Base-by-base conservation (phyloP, 768 basidiomycete species). In the Agaricus subrufescens region DNA sequence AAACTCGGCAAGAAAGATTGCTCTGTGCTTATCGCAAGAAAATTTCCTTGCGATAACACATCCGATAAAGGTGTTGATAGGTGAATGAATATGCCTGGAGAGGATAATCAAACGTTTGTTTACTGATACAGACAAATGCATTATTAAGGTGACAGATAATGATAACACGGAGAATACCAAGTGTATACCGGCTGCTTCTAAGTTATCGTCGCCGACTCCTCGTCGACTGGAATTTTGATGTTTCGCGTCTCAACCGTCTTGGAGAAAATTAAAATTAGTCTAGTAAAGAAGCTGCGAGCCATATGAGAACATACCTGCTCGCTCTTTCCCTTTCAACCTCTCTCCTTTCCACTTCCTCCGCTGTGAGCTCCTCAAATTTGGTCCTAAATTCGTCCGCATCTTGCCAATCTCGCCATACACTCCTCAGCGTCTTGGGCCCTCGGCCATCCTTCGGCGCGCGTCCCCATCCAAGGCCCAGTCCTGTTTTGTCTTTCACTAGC, bases 401-500 rank as follows among this genome's bases (percentile, higher is more conserved):
- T 34, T 78, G 80, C 94, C 94, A 98, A 67, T 98, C 96, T 45
- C 94, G 74, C 96, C 96, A 98, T 2, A 95, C 89, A 56, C 94
- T 90, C 69, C 83, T 82, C 47, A 98, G 71, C 30, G 80, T 75
- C 70, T 89, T 92, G 7, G 93, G 89, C 2, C 93, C 95, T 29
- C 86, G 73, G 15, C 87, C 89, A 57, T 87, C 87, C 60, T 80
- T 85, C n/a, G 85, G 86, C 25, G 83, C 82, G n/a, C 85, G 77
- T 5, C 85, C 87, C 81, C 86, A 88, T 8, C 82, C 84, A 3
- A 89, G 76, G 2, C 89, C 89, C 23, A 90, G 73, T 1, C 91
- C 92, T 3, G 90, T 91, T 72, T 89, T 89, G 63, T 91, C 89
- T 68, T 91, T 90, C 66, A 87, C 67, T 58, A 87, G 59, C 54